phyloP scores from a whole-genome alignment of 2,329 filamentous ascomycete genomes.

The Hypoxylon sp. region DNA sequence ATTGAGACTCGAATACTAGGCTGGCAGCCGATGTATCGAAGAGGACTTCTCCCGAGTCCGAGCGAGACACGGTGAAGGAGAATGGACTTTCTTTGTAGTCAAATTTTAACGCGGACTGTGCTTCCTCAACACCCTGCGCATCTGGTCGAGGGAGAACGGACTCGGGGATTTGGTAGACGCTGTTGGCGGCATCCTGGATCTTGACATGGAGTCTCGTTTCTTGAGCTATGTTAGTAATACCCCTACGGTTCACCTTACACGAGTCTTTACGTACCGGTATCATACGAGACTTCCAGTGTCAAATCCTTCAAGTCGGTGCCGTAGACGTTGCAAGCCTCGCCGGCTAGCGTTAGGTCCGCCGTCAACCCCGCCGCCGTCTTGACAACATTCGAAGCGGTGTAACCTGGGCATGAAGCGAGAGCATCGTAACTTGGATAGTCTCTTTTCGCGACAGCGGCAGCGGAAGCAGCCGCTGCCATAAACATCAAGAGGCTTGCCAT shows the following conservation, averaged over 20 bases:
- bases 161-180: constrained; percentile 82
- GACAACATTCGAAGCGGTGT: constrained; percentile 71
- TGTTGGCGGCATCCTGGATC: constrained; percentile 78
- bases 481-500: constrained; percentile 51
- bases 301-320: constrained; percentile 76
- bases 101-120: constrained; percentile 53
- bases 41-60: constrained; percentile 64
- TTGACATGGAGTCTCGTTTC: constrained; percentile 80
- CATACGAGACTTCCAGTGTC: constrained; percentile 75
- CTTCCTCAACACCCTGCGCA: constrained; percentile 38
- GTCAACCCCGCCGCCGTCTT: constrained; percentile 67
- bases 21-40: constrained; percentile 78
- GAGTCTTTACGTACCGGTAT: constrained; percentile 61
- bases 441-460: constrained; percentile 47
- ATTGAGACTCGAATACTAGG: constrained; percentile 84
- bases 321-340: constrained; percentile 76
- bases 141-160: constrained; percentile 75
- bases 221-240: constrained; percentile 52
- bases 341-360: constrained; percentile 75
- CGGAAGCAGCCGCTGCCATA: constrained; percentile 50
- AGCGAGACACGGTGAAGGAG: constrained; percentile 59
- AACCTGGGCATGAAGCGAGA: constrained; percentile 70
- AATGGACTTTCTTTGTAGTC: constrained; percentile 58
- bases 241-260: no score
- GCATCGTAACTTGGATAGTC: constrained; percentile 50